Percentiles rank a stretch among this genome's conserved stretches.
phyloP scores from a whole-genome alignment of 2,329 filamentous ascomycete species.

The Xylaria hypoxylon region DNA sequence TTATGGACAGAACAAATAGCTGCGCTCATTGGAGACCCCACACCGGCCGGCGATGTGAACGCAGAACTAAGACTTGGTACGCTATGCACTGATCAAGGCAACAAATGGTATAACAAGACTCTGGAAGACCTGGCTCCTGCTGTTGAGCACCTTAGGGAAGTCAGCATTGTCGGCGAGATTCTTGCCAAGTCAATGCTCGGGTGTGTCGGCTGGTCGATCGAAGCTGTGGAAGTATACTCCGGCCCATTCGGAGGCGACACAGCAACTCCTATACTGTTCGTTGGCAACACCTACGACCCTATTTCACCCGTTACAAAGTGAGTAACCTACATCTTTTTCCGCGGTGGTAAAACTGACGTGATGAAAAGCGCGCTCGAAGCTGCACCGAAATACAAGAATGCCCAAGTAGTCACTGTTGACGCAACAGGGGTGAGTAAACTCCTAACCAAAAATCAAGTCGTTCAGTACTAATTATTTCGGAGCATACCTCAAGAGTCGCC shows the following conservation, averaged over 20 bases:
- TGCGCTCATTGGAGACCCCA: conserved; percentile 24
- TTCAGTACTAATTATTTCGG: conserved; percentile 2
- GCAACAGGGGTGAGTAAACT: conserved; percentile 20
- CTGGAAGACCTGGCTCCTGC: conserved; percentile 23
- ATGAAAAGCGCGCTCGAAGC: conserved; percentile 19
- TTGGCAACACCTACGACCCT: conserved; percentile 32
- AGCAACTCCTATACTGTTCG: conserved; percentile 28
- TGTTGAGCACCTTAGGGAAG: conserved; percentile 22
- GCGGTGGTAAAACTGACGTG: not conserved
- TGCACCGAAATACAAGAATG: conserved; percentile 22
- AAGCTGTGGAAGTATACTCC: conserved; percentile 21
- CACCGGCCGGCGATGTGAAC: conserved; percentile 14
- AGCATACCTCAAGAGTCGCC: conserved; percentile 31
- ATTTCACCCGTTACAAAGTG: conserved; percentile 25
- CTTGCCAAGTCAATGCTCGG: conserved; percentile 26
- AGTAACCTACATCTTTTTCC: not conserved
- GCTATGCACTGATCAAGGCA: conserved; percentile 26
- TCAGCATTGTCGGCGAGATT: conserved; percentile 29
- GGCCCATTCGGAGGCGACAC: conserved; percentile 31
- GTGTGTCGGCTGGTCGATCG: conserved; percentile 30
- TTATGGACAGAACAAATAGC: conserved; percentile 24
- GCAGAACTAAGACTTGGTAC: conserved; percentile 25
- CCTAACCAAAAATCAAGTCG: not conserved
- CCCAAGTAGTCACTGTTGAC: conserved; percentile 30
- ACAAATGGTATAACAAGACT: conserved; percentile 32